These are phyloP conservation scores for Sporopachydermia quercuum DNA, from an alignment of 805 yeast genomes.

Conservation along the genomic window DNA sequence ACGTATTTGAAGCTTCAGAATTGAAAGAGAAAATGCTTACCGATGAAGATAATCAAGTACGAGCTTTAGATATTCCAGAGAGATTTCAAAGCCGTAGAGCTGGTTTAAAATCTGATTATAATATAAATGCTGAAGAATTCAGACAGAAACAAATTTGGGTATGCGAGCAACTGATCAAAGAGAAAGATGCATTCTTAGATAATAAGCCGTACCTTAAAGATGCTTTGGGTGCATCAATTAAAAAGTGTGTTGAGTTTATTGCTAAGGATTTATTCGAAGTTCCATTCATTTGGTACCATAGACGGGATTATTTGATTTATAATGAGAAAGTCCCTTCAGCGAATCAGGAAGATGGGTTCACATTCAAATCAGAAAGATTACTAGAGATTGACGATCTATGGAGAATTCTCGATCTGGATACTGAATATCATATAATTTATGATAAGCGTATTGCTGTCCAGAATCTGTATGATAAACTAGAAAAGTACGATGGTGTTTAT, in stretches of 20 bases:
- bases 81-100: conserved; percentile 70
- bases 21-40: conserved; percentile 82
- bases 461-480: conserved; percentile 37
- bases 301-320: conserved; percentile 71
- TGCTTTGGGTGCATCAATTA: conserved; percentile 49
- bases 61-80: conserved; percentile 84
- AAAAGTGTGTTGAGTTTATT: conserved; percentile 54
- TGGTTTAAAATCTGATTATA: conserved; percentile 49
- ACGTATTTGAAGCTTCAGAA: conserved; percentile 91
- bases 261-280: conserved; percentile 75
- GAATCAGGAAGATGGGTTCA: conserved; percentile 12
- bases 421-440: conserved; percentile 74
- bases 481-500: conserved; percentile 41
- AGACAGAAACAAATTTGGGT: conserved; percentile 71
- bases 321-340: conserved; percentile 27
- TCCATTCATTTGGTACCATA: conserved; percentile 89
- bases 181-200: conserved; percentile 32
- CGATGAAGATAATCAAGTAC: conserved; percentile 76
- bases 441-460: conserved; percentile 56
- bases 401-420: conserved; percentile 76
- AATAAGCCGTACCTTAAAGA: conserved; percentile 25
- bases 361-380: conserved; percentile 29
- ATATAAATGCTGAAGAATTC: conserved; percentile 51
- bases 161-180: conserved; percentile 41
- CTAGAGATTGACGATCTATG: conserved; percentile 78